Base-by-base conservation (phyloP, 2,329 filamentous ascomycete species). In the Ascomycota sp. region DNA sequence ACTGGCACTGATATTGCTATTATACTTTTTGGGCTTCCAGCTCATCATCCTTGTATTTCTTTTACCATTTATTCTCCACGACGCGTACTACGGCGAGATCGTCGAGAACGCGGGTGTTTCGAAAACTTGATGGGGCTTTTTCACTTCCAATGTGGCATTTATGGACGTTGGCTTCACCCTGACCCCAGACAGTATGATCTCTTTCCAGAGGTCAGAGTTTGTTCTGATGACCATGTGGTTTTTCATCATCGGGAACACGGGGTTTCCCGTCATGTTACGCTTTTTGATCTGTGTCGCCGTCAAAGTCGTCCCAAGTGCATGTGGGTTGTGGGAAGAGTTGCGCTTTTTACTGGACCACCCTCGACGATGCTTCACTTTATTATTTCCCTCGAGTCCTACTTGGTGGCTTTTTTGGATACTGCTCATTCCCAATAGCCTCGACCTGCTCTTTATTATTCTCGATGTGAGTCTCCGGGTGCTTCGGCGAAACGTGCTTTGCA, bases 361-460 rank as follows among this genome's bases (percentile, higher is more conserved):
- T 1, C 76, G 89, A 46, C 78, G 89, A 32, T 98, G 89, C 53
- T 98, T 98, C 46, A 98, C 89, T 0, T 60, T 98, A 10, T 60
- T 98, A 0, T 98, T 98, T 40, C 89, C 89, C 0, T 75, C 78
- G 0, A 73, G 71, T 31, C 82, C 86, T 2, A 95, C 81, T 2
- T 95, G 89, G 89, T 93, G 83, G 82, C 61, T 98, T 0, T 92
- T 95, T 46, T 77, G 71, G 52, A 77, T 94, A 20, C 60, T 98
- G 6, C 60, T 92, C 4, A 48, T 75, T 2, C 61, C 98, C 35
- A 98, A 98, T 46, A 71, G 65, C 8, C 56, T 91, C 21, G 89
- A 98, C 52, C 45, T 95, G 37, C 62, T 95, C 27, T 79, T 94
- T 50, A 74, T 94, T 36, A 69, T 95, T 35, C 69, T 98, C 11